These are phyloP conservation scores for Lasiodiplodia sp. DNA, from an alignment of 2,329 filamentous ascomycete species.

Conservation along the genomic window DNA sequence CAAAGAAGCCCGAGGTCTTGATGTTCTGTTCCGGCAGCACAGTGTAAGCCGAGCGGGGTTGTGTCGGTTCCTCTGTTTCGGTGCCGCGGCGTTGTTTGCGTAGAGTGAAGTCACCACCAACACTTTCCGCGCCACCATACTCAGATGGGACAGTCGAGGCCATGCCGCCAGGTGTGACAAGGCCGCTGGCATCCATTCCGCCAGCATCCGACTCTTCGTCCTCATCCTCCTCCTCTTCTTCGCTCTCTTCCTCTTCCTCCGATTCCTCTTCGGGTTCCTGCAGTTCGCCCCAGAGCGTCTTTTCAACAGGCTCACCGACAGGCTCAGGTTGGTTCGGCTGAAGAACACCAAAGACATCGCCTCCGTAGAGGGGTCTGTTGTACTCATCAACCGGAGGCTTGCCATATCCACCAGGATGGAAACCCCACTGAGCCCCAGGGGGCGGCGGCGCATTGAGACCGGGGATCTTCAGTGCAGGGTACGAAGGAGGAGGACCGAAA, in stretches of 20 bases:
- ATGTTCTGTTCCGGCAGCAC: slow-evolving; percentile 89
- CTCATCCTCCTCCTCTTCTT: slow-evolving; percentile 74
- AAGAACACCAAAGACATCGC: slow-evolving; percentile 88
- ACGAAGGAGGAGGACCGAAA: slow-evolving; percentile 90
- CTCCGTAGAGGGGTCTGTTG: slow-evolving; percentile 88
- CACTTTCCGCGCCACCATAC: slow-evolving; percentile 75
- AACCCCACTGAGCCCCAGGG: slow-evolving; percentile 89
- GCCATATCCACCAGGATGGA: slow-evolving; percentile 92
- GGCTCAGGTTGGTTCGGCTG: slow-evolving; percentile 66
- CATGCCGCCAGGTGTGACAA: slow-evolving; percentile 83
- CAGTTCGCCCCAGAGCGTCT: slow-evolving; percentile 89
- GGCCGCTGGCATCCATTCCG: slow-evolving; percentile 65
- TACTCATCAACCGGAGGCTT: slow-evolving; percentile 95
- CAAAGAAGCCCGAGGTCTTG: slow-evolving; percentile 91
- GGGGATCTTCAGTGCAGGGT: slow-evolving; percentile 92
- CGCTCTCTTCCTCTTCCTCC: slow-evolving; percentile 67
- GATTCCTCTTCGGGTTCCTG: slow-evolving; percentile 69
- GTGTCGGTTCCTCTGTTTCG: slow-evolving; percentile 81
- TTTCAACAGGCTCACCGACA: slow-evolving; percentile 81
- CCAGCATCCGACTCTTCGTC: slow-evolving; percentile 69
- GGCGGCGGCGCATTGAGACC: slow-evolving; percentile 94
- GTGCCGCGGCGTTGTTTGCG: slow-evolving; percentile 85
- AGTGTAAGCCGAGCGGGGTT: slow-evolving; percentile 82
- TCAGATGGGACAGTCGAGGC: slow-evolving; percentile 83
- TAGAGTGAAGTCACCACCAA: slow-evolving; percentile 87